Percentiles rank a stretch among this genome's conserved stretches.
phyloP scores from a whole-genome alignment of 2,329 filamentous ascomycete species.

The Fusarium nisikadoi region DNA sequence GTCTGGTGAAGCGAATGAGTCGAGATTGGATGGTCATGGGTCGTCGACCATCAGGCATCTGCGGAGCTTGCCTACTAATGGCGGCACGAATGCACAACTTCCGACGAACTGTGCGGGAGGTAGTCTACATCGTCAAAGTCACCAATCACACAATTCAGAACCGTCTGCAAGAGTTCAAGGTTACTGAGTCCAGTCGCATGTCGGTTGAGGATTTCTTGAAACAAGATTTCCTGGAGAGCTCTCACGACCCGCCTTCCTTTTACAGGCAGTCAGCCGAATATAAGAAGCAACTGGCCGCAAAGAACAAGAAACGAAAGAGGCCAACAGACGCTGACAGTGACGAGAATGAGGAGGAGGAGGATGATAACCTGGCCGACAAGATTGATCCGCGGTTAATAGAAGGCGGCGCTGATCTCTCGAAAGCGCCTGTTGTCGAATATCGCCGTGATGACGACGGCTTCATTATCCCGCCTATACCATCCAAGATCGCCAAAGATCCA shows the following conservation, averaged over 20 bases:
- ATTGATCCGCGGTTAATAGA: constrained; percentile 37
- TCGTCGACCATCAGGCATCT: constrained; percentile 91
- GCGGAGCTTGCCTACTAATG: constrained; percentile 92
- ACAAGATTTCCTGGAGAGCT: constrained; percentile 76
- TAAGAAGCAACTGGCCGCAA: constrained; percentile 62
- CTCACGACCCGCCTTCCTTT: constrained; percentile 85
- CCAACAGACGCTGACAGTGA: constrained; percentile 45
- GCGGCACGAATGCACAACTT: constrained; percentile 99
- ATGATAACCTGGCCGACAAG: constrained; percentile 10
- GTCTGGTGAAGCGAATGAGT: constrained; percentile 91
- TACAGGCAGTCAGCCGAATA: constrained; percentile 73
- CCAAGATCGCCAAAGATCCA: constrained; percentile 50
- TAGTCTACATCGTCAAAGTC: constrained; percentile 98
- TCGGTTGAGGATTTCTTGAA: constrained; percentile 88
- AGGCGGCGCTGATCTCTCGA: constrained; percentile 50
- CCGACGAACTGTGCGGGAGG: constrained; percentile 88
- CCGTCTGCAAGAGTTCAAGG: constrained; percentile 90
- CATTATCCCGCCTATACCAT: constrained; percentile 67
- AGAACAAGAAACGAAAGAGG: constrained; percentile 59
- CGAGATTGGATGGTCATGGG: constrained; percentile 98
- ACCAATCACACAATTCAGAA: constrained; percentile 93
- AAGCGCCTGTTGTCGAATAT: constrained; percentile 50
- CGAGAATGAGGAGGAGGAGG: constrained; percentile 28
- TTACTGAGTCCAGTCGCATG: constrained; percentile 83
- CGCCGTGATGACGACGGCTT: constrained; percentile 75